Evolutionary conservation across 495 filamentous ascomycete species (phyloP), one percentile per base, ranked within the genome.

Genomic region (Xylaria telfairii): DNA sequence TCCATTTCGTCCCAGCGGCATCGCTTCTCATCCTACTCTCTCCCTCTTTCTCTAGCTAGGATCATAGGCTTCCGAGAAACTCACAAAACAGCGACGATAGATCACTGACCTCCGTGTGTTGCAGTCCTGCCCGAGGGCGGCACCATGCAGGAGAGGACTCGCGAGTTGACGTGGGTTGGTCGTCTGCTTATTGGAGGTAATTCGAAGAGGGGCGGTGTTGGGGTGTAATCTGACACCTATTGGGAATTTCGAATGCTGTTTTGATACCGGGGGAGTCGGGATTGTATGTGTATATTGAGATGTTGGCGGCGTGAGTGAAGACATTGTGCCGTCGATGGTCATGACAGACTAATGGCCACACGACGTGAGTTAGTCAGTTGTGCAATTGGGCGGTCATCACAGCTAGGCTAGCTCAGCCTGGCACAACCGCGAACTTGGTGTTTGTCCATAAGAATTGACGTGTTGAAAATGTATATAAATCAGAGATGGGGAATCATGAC

Each of bases 71-170:
- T 54, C 26, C 24, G 4, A 30, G 24, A 54, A n/a, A 15, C 26
- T 30, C 26, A 54, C 24, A 28, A 4, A n/a, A 54, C 9, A 53
- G 30, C 8, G 51, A 17, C 51, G 32, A 59, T 13, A n/a, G 17
- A 57, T 57, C 4, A 59, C 56, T 59, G 32, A 62, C 34, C 37
- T 62, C 21, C 24, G 8, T 24, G 21, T 42, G n/a, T 17, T 15
- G 21, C 12, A 62, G 59, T 82, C 6, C 74, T 84, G 0, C 83
- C 83, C 5, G 19, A 41, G 0, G 82, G 80, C 17, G 77, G 76
- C 13, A 74, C 72, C 34, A 80, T 79, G 80, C 60, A 75, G 12
- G 74, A 70, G 30, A 67, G 47, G 28, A 42, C 54, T 17, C 42
- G 32, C 30, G 67, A 71, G 57, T 15, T 74, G 77, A 69, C 72